Conservation (phyloP, 441 rosid genomes). For the Populus hybrid region DNA sequence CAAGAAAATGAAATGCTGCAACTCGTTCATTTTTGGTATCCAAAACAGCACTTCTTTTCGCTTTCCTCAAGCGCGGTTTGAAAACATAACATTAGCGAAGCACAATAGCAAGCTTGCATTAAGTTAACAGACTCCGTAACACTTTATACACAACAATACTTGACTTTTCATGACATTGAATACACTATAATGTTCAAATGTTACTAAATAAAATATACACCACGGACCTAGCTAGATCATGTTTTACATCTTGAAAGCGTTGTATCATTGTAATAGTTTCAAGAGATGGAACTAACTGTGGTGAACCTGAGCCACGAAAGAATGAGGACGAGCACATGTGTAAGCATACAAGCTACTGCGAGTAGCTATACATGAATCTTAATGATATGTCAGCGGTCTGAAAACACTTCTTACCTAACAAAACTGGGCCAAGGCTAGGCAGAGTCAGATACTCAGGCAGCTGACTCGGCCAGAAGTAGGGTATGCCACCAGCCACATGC, state of each 20-base stretch:
- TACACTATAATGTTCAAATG: conserved; percentile 3
- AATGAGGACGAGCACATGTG: conserved; percentile 20
- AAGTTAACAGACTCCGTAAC: background rate
- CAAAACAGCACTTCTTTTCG: background rate
- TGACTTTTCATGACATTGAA: background rate
- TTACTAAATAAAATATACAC: conserved; percentile 19
- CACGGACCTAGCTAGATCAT: conserved; percentile 20
- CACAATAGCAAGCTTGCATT: background rate
- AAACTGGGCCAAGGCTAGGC: conserved; percentile 39
- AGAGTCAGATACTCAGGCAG: conserved; percentile 39
- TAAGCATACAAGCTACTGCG: conserved; percentile 20
- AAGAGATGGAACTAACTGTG: conserved; percentile 8
- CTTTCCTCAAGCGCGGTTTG: background rate
- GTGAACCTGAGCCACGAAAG: conserved; percentile 26
- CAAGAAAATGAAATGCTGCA: background rate
- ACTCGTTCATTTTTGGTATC: background rate
- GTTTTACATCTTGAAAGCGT: conserved; percentile 13
- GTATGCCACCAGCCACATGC: conserved; percentile 99
- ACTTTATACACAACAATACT: background rate
- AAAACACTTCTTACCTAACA: conserved; percentile 49
- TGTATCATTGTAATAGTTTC: background rate
- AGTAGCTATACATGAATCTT: conserved; percentile 23
- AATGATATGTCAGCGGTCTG: conserved; percentile 2
- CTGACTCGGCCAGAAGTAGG: conserved; percentile 60
- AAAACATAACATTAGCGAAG: background rate